Evolutionary conservation across 441 rosid genomes (phyloP), one percentile per base, ranked within the genome.

Genomic region (Caryocar brasiliense): DNA sequence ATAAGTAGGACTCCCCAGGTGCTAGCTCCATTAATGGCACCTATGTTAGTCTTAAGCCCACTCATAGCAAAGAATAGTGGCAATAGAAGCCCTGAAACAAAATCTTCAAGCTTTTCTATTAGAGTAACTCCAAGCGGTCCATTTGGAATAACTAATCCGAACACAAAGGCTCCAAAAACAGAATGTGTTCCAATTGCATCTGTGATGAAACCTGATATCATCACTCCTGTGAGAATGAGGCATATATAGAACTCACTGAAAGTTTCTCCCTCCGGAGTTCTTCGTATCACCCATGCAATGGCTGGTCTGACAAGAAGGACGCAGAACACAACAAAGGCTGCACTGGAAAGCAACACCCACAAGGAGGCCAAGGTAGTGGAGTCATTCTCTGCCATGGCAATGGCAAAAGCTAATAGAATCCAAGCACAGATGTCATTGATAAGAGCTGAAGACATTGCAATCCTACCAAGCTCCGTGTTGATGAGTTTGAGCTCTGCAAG

Each of bases 181-280:
- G 93, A 84, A 66, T 93, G 99, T 36, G 99, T 89, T 49, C 99
- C 99, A 1, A 93, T 78, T 10, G 93, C 80, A 47, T 89, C 99
- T 0, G 99, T 93, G 30, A 86, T 67, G 74, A 93, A 89, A 19
- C 96, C 99, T 0, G 95, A 74, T 61, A 93, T 79, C 96, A 89
- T 89, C 2, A 89, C 96, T 29, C 97, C 99, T 0, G 96, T 93
- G 8, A 93, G 86, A 54, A 93, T 84, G n/a, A 93, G 61, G 32
- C 95, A 89, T 19, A 93, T 68, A 25, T 78, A 62, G 67, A 84
- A 80, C 49, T 93, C 97, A 38, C 86, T 82, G 33, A 70, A 79
- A 18, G 77, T 70, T 66, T 93, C 99, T 23, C 96, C 97, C 57
- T 93, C 97, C 0, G 97, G 92, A 10, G 93, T 86, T 64, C 65